phyloP scores from a whole-genome alignment of 352 stramenopile genomes.

The Globisporangium viniferum region DNA sequence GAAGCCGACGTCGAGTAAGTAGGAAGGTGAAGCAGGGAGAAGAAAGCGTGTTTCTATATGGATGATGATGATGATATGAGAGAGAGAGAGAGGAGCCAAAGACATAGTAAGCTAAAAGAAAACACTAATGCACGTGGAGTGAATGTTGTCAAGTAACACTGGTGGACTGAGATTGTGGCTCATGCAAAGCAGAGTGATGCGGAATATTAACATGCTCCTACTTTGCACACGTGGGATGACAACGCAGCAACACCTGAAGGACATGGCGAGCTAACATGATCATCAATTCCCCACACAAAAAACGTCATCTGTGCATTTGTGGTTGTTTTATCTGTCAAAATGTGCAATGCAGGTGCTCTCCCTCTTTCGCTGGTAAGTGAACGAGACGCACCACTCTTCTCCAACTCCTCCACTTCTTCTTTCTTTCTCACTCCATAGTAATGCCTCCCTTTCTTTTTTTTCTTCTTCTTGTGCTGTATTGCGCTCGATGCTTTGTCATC shows the following conservation, averaged over 20 bases:
- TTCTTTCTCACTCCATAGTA: not conserved
- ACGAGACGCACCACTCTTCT: not conserved
- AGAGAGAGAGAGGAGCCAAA: not conserved
- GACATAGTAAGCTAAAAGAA: not conserved
- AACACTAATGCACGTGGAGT: not conserved
- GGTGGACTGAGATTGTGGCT: not conserved
- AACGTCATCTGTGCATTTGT: not conserved
- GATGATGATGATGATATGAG: not conserved
- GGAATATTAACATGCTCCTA: too few relatives aligned
- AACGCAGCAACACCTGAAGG: not conserved
- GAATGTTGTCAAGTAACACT: not conserved
- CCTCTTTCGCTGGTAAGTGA: not conserved
- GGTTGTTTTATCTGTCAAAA: not conserved
- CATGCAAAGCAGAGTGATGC: not conserved
- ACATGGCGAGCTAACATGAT: not conserved
- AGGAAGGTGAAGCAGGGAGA: not conserved
- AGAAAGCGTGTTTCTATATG: constrained; percentile 5
- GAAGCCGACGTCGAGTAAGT: constrained; percentile 23
- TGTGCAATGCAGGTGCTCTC: not conserved
- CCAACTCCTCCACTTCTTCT: not conserved
- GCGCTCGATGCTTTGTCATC: not conserved
- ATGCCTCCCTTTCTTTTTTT: not conserved
- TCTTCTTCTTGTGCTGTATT: not conserved
- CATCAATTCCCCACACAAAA: not conserved
- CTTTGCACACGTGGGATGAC: not conserved